Conservation (phyloP, 169 alveolate genomes). For the Eimeria acervulina region DNA sequence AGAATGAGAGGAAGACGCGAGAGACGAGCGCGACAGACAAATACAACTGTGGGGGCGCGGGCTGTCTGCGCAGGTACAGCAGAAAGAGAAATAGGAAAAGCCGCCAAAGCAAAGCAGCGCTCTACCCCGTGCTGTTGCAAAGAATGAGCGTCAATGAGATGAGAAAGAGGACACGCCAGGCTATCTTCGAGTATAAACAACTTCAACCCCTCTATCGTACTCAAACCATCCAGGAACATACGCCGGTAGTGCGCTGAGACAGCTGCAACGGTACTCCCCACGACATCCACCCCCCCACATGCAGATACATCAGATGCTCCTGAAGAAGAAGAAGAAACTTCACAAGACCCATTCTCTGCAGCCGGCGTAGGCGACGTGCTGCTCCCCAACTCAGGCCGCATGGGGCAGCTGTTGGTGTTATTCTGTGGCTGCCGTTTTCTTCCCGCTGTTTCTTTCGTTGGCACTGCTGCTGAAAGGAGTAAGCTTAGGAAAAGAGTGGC, state of each 20-base stretch:
- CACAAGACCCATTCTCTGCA: not conserved
- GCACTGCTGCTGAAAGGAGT: not conserved
- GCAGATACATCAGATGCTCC: not conserved
- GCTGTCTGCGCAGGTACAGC: slow-evolving; percentile 55
- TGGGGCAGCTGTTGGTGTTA: not conserved
- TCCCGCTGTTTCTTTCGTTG: not conserved
- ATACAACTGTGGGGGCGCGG: slow-evolving; percentile 59
- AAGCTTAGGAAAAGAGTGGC: not conserved
- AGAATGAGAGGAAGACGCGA: slow-evolving; percentile 70
- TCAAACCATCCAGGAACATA: slow-evolving; percentile 70
- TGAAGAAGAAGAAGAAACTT: not conserved
- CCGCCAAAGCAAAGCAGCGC: slow-evolving; percentile 74
- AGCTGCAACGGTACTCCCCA: slow-evolving; percentile 31
- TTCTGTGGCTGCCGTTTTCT: not conserved
- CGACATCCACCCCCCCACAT: not conserved
- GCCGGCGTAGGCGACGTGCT: not conserved
- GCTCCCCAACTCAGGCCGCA: not conserved
- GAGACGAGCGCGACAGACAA: slow-evolving; percentile 76
- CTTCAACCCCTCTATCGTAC: slow-evolving; percentile 64
- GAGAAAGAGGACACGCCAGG: slow-evolving; percentile 76
- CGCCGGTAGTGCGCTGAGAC: slow-evolving; percentile 27
- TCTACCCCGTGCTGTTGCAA: slow-evolving; percentile 83
- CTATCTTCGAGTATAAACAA: slow-evolving; percentile 71
- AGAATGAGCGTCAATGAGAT: slow-evolving; percentile 49
- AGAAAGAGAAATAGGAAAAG: slow-evolving; percentile 50